These are phyloP conservation scores for Triticum urartu DNA, from an alignment of 176 grass and related monocot species.

Conservation along the genomic window DNA sequence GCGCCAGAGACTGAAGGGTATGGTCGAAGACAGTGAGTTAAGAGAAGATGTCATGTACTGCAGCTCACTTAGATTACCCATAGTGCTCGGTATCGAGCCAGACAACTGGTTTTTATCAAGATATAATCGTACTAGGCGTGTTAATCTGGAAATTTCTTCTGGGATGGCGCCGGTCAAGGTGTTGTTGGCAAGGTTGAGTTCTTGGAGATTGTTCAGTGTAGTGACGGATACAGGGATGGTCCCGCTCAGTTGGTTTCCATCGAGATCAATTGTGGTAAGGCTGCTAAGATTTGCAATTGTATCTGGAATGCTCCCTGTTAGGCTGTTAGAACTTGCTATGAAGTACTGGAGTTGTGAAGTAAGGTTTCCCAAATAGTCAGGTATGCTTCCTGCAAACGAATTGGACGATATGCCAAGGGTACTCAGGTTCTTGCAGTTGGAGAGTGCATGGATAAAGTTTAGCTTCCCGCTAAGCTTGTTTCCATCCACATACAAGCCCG, in stretches of 20 bases:
- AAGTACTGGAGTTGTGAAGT: constrained; percentile 7
- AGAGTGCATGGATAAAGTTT: not conserved
- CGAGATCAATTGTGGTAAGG: not conserved
- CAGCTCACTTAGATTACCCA: constrained; percentile 28
- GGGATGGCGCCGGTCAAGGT: constrained; percentile 23
- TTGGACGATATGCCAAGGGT: not conserved
- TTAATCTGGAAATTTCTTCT: constrained; percentile 26
- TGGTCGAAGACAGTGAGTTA: constrained; percentile 41
- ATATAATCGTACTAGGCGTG: not conserved
- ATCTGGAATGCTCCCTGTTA: constrained; percentile 8
- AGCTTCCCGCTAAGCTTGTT: not conserved
- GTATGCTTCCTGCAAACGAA: constrained; percentile 6
- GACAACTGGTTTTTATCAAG: not conserved
- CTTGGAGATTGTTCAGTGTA: not conserved
- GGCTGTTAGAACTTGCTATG: constrained; percentile 1
- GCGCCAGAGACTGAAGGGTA: constrained; percentile 30
- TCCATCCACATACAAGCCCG: not conserved
- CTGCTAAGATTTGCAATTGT: constrained; percentile 6
- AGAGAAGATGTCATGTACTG: constrained; percentile 20
- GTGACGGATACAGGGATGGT: not conserved
- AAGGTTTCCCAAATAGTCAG: constrained; percentile 13
- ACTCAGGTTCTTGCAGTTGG: constrained; percentile 7
- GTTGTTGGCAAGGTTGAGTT: constrained; percentile 4
- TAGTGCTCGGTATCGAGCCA: constrained; percentile 27
- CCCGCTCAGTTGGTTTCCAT: constrained; percentile 5